Percentiles rank a stretch among this genome's conserved stretches.
Conservation (phyloP, 176 grass and related monocot species). For the Echinochloa phyllopogon region DNA sequence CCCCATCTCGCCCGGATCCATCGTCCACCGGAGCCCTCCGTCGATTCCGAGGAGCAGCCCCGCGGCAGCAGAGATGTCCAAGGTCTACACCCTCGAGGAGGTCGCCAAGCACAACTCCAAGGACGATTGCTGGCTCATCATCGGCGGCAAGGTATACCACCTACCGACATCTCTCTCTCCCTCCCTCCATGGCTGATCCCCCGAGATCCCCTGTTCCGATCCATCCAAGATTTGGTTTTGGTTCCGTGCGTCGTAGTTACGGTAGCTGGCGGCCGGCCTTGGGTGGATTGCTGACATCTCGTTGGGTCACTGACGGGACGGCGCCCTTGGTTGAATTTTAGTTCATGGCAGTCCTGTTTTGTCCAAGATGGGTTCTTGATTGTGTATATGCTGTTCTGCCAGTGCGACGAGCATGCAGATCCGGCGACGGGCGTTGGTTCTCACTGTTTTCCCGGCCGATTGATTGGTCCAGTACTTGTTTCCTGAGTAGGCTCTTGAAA, state of each 20-base stretch:
- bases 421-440: not conserved
- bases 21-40: too few species aligned
- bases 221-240: not conserved
- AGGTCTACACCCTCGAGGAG: conserved; percentile 66
- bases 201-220: not conserved
- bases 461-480: not conserved
- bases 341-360: not conserved
- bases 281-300: not conserved
- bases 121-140: conserved; percentile 83
- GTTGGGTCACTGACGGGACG: not conserved
- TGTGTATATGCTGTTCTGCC: not conserved
- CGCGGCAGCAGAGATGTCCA: conserved; percentile 38
- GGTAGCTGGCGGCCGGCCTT: not conserved
- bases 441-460: not conserved
- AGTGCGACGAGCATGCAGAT: conserved; percentile 18
- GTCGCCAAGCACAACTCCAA: conserved; percentile 74
- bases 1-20: too few species aligned
- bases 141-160: conserved; percentile 71
- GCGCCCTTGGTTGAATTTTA: not conserved
- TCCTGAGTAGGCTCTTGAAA: not conserved
- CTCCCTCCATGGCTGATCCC: not conserved
- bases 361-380: not conserved
- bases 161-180: not conserved
- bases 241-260: not conserved
- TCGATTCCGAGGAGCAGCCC: not conserved